Evolutionary conservation across 352 stramenopile genomes (phyloP), one percentile per base, ranked within the genome.

Genomic region (Globisporangium takayamanum): DNA sequence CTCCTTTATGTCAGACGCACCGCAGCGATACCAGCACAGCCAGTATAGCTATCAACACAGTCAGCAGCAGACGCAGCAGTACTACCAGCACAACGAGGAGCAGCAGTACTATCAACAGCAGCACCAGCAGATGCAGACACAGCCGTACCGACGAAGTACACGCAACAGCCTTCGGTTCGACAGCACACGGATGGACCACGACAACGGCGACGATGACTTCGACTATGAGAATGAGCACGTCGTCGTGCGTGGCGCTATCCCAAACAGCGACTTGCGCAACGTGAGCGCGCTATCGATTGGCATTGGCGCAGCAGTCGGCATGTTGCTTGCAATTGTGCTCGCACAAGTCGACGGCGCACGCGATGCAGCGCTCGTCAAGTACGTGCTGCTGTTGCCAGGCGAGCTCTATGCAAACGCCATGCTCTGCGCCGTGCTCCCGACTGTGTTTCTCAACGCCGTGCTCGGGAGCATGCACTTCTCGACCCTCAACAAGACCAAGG

Each of bases 391-490:
- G 25, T 60, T 70, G 50, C 73, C 73, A 2, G 73, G 70, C 8
- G 53, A 72, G 46, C 65, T 81, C 44, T 79, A 70, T 22, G 59
- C 64, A n/a, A 66, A 64, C 46, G 68, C 60, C 12, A 66, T 82
- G 48, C 53, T 87, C 16, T 73, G 61, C 26, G 63, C 76, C 28
- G 58, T 80, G 53, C 62, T 89, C 18, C 67, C 72, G 10, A 70
- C 62, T 0, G 54, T 73, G 12, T 70, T 67, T 20, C 60, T 85
- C 39, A 74, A 74, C 39, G 76, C 69, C 65, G 44, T 81, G 46
- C 66, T 87, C 25, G 67, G 54, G 25, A 73, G 59, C 36, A 72
- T 79, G 64, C 70, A 81, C 61, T 77, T 78, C 48, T 70, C 59
- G 33, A 68, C 63, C 54, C 66, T 69, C 39, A 66, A 72, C 64